These are phyloP conservation scores for Lathyrus oleraceus DNA, from an alignment of 306 rosid genomes.

Conservation along the genomic window DNA sequence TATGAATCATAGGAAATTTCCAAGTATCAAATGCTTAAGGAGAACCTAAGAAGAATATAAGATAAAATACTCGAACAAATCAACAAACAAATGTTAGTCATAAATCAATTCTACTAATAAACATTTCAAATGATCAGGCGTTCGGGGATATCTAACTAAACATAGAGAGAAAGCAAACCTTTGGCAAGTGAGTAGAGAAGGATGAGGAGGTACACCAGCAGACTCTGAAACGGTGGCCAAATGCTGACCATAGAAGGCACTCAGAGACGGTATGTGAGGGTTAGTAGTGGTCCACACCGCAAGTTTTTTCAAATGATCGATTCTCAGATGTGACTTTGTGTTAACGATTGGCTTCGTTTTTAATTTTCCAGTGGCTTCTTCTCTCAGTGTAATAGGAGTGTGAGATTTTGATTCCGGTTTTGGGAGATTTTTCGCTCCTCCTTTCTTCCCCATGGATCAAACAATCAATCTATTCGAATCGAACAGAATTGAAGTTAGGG, in stretches of 20 bases:
- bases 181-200: slow-evolving; percentile 63
- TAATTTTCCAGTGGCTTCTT: too few relatives aligned
- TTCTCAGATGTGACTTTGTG: too few relatives aligned
- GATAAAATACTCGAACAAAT: slow-evolving; percentile 1
- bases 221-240: too few relatives aligned
- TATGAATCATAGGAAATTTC: neutral
- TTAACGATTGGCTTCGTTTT: too few relatives aligned
- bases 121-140: too few relatives aligned
- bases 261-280: too few relatives aligned
- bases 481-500: neutral
- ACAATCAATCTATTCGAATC: neutral
- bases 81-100: neutral
- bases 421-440: too few relatives aligned
- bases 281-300: too few relatives aligned
- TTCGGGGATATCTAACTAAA: neutral
- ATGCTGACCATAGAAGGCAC: too few relatives aligned
- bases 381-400: too few relatives aligned
- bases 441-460: slow-evolving; percentile 49
- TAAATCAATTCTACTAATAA: neutral
- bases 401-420: too few relatives aligned
- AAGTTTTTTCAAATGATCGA: too few relatives aligned
- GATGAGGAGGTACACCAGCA: slow-evolving; percentile 45
- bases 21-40: neutral
- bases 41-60: neutral
- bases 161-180: slow-evolving; percentile 42